Percentiles rank a stretch among this genome's conserved stretches.
phyloP scores from a whole-genome alignment of 257 asterid genomes.

The Buddleja alternifolia region DNA sequence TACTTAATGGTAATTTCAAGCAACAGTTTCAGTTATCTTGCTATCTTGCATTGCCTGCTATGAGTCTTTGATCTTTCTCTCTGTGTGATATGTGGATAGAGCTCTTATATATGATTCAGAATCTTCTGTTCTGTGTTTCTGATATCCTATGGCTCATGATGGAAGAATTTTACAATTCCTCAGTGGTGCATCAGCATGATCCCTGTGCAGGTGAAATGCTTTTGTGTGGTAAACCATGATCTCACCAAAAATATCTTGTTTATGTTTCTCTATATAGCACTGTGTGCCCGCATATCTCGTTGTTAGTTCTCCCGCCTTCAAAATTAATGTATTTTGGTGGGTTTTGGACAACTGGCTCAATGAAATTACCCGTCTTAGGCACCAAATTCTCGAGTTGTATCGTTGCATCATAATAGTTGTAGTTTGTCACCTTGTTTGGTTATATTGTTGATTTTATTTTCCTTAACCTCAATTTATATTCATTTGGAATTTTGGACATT shows the following conservation, averaged over 20 bases:
- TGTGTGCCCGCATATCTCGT: conserved; percentile 7
- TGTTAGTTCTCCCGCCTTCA: conserved; percentile 9
- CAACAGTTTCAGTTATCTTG: conserved; percentile 23
- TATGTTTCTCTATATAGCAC: conserved; percentile 27
- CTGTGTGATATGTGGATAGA: conserved; percentile 28
- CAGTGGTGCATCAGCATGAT: conserved; percentile 62
- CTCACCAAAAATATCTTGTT: conserved; percentile 26
- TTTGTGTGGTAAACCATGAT: conserved; percentile 44
- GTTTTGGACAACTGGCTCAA: conserved; percentile 24
- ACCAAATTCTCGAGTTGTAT: conserved; percentile 4
- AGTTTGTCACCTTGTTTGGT: conserved; percentile 20
- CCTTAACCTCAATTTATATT: conserved; percentile 8
- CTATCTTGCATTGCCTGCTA: conserved; percentile 33
- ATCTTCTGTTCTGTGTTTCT: conserved; percentile 45
- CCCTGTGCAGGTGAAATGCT: conserved; percentile 70
- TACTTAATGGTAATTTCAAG: conserved; percentile 16
- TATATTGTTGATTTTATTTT: conserved; percentile 18
- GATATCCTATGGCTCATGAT: conserved; percentile 51
- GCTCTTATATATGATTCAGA: conserved; percentile 37
- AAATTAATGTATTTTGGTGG: background rate
- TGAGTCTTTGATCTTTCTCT: conserved; percentile 29
- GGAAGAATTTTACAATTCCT: conserved; percentile 56
- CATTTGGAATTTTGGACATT: conserved; percentile 17
- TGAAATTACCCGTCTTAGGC: conserved; percentile 11
- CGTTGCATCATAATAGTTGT: conserved; percentile 15